phyloP scores from a whole-genome alignment of 2,329 filamentous ascomycete species.

The Calcarisporium arbuscula region DNA sequence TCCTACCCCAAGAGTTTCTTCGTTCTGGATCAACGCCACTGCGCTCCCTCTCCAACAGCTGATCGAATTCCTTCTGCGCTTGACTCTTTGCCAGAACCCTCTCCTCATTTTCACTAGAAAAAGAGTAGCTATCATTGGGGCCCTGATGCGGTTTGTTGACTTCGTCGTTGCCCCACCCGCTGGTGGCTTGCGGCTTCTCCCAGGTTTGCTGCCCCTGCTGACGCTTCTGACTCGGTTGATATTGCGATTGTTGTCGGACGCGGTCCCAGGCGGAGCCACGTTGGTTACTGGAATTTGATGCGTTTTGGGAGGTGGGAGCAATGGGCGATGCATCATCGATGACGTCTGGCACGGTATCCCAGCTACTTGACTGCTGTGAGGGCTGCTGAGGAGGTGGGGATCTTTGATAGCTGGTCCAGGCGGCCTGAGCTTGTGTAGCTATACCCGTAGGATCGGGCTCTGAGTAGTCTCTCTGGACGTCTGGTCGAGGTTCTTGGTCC shows the following conservation, averaged over 20 bases:
- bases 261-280: slow-evolving; percentile 38
- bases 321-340: slow-evolving; percentile 39
- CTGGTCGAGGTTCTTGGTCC: slow-evolving; percentile 11
- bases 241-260: slow-evolving; percentile 30
- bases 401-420: slow-evolving; percentile 10
- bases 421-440: slow-evolving; percentile 6
- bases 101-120: slow-evolving; percentile 29
- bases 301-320: slow-evolving; percentile 22
- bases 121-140: slow-evolving; percentile 25
- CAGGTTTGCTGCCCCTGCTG: slow-evolving; percentile 12
- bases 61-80: slow-evolving; percentile 46
- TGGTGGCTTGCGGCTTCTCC: slow-evolving; percentile 10
- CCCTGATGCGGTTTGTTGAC: slow-evolving; percentile 16
- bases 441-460: slow-evolving; percentile 4
- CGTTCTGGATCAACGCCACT: slow-evolving; percentile 21
- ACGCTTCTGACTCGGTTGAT: slow-evolving; percentile 16
- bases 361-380: slow-evolving; percentile 10
- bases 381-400: slow-evolving; percentile 6
- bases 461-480: slow-evolving; percentile 5
- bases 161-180: slow-evolving; percentile 15
- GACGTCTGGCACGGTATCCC: slow-evolving; percentile 20
- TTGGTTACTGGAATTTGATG: slow-evolving; percentile 9
- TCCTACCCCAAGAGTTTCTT: slow-evolving; percentile 18
- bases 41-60: slow-evolving; percentile 39
- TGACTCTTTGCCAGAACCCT: slow-evolving; percentile 32